Base-by-base conservation (phyloP, 176 grass and related monocot species). In the Carex scoparia region DNA sequence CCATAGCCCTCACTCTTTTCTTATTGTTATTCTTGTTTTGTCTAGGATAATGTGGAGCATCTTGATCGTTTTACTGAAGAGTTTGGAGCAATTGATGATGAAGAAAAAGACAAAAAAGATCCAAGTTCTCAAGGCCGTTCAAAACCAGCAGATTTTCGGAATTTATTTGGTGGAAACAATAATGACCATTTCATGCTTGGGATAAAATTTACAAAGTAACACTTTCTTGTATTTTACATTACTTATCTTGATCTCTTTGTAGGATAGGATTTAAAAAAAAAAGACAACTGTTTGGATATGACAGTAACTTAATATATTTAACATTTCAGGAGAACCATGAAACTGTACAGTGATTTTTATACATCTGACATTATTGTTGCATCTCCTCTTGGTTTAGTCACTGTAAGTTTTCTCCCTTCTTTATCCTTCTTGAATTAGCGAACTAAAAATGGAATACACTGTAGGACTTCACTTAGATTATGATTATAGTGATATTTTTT, bases 321-420 rank as follows among this genome's bases (percentile, higher is more conserved):
- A 65, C 69, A 89, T 40, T 92, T 89, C 88, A 98, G 95, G 89
- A 93, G 92, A 94, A 90, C 86, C 79, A 80, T 98, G 55, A 98
- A 98, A 85, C 37, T 98, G 83, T 98, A 93, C 57, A 98, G 91
- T 77, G 92, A 93, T 84, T 98, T 94, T 70, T 98, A 94, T 88
- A 88, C 93, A 86, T 98, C 95, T 79, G 95, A 98, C 84, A 92
- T 98, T 57, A 92, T 98, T 85, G 85, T 98, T 81, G 95, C 91
- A 66, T 98, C 95, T 90, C 95, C 95, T 83, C 89, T 98, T 84
- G 95, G 91, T 31, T 87, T 98, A 64, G 87, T 89, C 64, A 89
- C 81, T 84, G 95, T 92, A 89, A 93, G 89, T 93, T 79, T 16
- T 81, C 49, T 67, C 0, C 73, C 44, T 30, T 55, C 71, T 75